phyloP scores from a whole-genome alignment of 345 rosid genomes.

The Eucalyptus sp. region DNA sequence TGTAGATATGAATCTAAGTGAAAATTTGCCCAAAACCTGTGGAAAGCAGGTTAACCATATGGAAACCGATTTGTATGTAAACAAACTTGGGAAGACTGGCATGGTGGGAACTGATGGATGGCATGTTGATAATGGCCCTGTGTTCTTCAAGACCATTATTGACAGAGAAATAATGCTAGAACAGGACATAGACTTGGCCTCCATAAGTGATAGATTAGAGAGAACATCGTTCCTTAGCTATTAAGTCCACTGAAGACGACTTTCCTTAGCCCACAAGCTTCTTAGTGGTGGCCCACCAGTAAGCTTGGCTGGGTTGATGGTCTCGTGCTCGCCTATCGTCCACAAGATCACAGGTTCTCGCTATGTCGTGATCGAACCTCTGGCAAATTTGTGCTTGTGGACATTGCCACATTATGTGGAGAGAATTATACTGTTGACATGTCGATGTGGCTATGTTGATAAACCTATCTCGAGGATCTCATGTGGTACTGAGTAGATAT shows the following conservation, averaged over 20 bases:
- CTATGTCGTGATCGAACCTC: neutral
- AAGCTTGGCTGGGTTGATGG: neutral
- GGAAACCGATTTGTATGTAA: neutral
- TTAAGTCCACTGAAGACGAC: neutral
- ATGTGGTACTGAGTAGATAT: neutral
- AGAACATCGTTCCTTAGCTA: neutral
- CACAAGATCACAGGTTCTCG: neutral
- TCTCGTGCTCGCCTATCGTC: neutral
- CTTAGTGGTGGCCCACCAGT: neutral
- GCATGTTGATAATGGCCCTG: neutral
- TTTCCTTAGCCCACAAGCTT: neutral
- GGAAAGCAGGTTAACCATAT: neutral
- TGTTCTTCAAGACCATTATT: neutral
- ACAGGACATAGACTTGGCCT: neutral
- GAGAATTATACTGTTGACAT: neutral
- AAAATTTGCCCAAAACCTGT: neutral
- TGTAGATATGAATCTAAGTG: too few species aligned
- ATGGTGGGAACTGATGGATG: neutral
- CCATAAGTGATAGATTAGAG: neutral
- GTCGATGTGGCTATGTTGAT: neutral
- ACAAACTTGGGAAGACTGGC: neutral
- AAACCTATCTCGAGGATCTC: neutral
- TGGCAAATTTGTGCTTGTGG: neutral
- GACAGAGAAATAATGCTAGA: neutral
- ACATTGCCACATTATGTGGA: neutral